These are phyloP conservation scores for Venturia asperata DNA, from an alignment of 2,329 filamentous ascomycete species.

Conservation along the genomic window DNA sequence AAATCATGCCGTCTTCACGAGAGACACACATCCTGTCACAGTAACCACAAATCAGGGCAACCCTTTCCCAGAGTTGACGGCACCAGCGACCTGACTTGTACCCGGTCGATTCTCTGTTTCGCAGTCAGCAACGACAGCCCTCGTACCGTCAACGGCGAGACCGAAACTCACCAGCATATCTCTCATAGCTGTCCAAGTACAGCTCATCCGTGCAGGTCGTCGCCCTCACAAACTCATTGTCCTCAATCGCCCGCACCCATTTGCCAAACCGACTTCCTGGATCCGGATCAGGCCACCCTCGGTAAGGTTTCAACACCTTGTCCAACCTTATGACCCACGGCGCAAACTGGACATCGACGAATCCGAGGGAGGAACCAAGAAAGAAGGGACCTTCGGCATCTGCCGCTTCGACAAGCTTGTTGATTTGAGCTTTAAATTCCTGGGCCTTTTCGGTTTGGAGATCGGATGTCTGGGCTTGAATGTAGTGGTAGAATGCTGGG, in stretches of 20 bases:
- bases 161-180: slow-evolving; percentile 48
- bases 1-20: no score
- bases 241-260: slow-evolving; percentile 66
- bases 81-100: slow-evolving; percentile 51
- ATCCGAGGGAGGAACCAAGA: slow-evolving; percentile 48
- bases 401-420: slow-evolving; percentile 52
- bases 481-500: slow-evolving; percentile 65
- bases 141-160: background rate
- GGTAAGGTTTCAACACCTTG: slow-evolving; percentile 57
- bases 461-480: slow-evolving; percentile 55
- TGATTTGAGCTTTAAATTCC: slow-evolving; percentile 59
- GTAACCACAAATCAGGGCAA: slow-evolving; percentile 37
- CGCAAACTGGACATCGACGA: slow-evolving; percentile 69
- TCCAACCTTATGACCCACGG: slow-evolving; percentile 65
- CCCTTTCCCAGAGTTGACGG: slow-evolving; percentile 51
- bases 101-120: slow-evolving; percentile 51
- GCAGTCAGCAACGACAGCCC: slow-evolving; percentile 3
- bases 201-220: slow-evolving; percentile 61
- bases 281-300: slow-evolving; percentile 59
- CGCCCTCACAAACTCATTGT: slow-evolving; percentile 53
- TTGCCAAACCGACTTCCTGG: slow-evolving; percentile 57
- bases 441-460: slow-evolving; percentile 54
- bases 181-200: slow-evolving; percentile 60
- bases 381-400: slow-evolving; percentile 62
- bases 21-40: background rate